These are phyloP conservation scores for Chytriomyces confervae DNA, from an alignment of 192 early-diverging fungal species.

Conservation along the genomic window DNA sequence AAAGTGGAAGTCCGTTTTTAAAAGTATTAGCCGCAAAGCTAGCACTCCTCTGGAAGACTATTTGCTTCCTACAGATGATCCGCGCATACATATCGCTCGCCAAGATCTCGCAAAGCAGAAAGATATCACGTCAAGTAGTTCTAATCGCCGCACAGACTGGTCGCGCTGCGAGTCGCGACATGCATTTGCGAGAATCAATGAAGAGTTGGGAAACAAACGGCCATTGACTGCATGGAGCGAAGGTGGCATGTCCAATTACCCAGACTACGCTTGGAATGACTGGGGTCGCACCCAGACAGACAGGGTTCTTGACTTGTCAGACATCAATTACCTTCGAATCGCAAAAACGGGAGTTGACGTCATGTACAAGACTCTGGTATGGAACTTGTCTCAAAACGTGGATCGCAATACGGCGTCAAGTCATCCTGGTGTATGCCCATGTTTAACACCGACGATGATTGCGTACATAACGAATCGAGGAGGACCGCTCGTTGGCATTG, in stretches of 20 bases:
- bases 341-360: constrained; percentile 44
- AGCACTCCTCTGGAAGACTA: constrained; percentile 52
- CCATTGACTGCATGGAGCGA: constrained; percentile 54
- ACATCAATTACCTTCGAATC: constrained; percentile 48
- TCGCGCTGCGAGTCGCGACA: constrained; percentile 52
- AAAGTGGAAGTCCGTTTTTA: constrained; percentile 40
- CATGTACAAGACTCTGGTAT: constrained; percentile 53
- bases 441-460: constrained; percentile 2
- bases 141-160: constrained; percentile 44
- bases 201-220: constrained; percentile 45
- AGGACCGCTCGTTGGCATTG: constrained; percentile 51
- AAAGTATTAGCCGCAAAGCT: constrained; percentile 36
- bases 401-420: constrained; percentile 43
- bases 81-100: constrained; percentile 47
- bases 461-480: constrained; percentile 50
- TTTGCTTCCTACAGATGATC: constrained; percentile 50
- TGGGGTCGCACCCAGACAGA: constrained; percentile 49
- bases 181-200: constrained; percentile 38
- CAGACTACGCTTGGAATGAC: constrained; percentile 49
- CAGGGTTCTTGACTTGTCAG: constrained; percentile 53
- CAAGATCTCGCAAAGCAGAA: constrained; percentile 30
- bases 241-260: constrained; percentile 43
- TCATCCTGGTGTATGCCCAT: neutral
- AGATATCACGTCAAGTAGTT: neutral
- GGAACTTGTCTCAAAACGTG: constrained; percentile 57